Conservation (phyloP, 306 rosid genomes). For the Fragaria vesca region DNA sequence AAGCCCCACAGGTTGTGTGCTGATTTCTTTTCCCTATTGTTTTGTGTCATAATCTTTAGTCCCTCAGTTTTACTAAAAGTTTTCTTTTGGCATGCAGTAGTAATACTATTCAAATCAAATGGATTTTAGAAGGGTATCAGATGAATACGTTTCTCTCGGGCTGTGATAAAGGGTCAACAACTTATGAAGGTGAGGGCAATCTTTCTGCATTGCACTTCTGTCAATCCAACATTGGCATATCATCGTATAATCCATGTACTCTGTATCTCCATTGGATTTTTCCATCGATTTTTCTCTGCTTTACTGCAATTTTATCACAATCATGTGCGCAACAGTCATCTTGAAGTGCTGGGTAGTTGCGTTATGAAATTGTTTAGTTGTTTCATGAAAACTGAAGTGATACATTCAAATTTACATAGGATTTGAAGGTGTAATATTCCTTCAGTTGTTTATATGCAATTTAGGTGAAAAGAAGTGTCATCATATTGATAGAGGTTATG, state of each 20-base stretch:
- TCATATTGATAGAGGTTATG: not conserved
- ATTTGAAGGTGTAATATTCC: not conserved
- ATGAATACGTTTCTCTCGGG: slow-evolving; percentile 15
- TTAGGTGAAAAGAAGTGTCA: not conserved
- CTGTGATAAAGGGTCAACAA: slow-evolving; percentile 16
- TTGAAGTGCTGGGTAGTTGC: slow-evolving; percentile 2
- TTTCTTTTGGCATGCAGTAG: slow-evolving; percentile 30
- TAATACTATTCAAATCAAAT: not conserved
- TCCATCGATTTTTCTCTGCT: not conserved
- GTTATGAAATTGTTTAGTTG: not conserved
- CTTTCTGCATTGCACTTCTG: slow-evolving; percentile 13
- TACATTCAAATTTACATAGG: not conserved
- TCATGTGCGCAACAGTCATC: not conserved
- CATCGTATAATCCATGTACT: slow-evolving; percentile 34
- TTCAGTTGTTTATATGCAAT: not conserved
- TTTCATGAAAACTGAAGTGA: not conserved
- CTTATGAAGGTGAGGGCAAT: slow-evolving; percentile 30
- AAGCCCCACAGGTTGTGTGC: slow-evolving; percentile 30
- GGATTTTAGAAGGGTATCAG: slow-evolving; percentile 9
- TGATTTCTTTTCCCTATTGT: slow-evolving; percentile 7
- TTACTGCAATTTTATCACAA: slow-evolving; percentile 7
- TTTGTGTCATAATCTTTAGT: slow-evolving; percentile 12
- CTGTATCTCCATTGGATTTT: slow-evolving; percentile 31
- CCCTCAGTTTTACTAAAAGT: slow-evolving; percentile 7
- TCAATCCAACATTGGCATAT: slow-evolving; percentile 30